Evolutionary conservation across 2,329 filamentous ascomycete species (phyloP).

Genomic region (Exophiala viscosa): DNA sequence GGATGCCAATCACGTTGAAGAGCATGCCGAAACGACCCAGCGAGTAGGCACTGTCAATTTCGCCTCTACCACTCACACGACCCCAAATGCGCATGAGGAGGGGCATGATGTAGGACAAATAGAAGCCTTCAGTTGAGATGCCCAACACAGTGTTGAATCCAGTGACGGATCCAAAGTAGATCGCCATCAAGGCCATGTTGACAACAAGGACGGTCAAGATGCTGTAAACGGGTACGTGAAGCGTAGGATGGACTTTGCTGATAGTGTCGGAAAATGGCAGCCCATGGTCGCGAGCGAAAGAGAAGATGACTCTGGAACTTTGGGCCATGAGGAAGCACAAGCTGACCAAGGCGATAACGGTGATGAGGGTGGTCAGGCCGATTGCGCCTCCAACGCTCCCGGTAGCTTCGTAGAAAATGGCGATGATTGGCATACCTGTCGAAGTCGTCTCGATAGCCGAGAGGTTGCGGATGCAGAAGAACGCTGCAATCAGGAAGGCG

Average conservation of each 20-base stretch:
- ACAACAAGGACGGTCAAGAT: slow-evolving; percentile 33
- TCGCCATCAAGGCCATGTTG: slow-evolving; percentile 52
- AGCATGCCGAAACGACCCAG: slow-evolving; percentile 40
- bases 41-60: slow-evolving; percentile 31
- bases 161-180: slow-evolving; percentile 54
- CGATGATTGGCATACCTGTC: slow-evolving; percentile 43
- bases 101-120: slow-evolving; percentile 57
- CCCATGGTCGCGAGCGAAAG: no score
- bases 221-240: slow-evolving; percentile 40
- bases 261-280: slow-evolving; percentile 6
- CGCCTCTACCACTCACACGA: slow-evolving; percentile 41
- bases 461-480: slow-evolving; percentile 29
- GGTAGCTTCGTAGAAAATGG: slow-evolving; percentile 46
- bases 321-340: slow-evolving; percentile 47
- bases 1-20: no score
- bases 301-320: slow-evolving; percentile 33
- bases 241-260: slow-evolving; percentile 43
- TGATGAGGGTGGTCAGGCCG: slow-evolving; percentile 37
- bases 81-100: slow-evolving; percentile 50
- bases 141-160: slow-evolving; percentile 56
- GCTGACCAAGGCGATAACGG: no score
- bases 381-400: slow-evolving; percentile 41
- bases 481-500: slow-evolving; percentile 24
- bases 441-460: slow-evolving; percentile 32
- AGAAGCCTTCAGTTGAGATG: slow-evolving; percentile 57